Evolutionary conservation across 345 rosid species (phyloP), one percentile per base, ranked within the genome.

Genomic region (Eutrema japonicum): DNA sequence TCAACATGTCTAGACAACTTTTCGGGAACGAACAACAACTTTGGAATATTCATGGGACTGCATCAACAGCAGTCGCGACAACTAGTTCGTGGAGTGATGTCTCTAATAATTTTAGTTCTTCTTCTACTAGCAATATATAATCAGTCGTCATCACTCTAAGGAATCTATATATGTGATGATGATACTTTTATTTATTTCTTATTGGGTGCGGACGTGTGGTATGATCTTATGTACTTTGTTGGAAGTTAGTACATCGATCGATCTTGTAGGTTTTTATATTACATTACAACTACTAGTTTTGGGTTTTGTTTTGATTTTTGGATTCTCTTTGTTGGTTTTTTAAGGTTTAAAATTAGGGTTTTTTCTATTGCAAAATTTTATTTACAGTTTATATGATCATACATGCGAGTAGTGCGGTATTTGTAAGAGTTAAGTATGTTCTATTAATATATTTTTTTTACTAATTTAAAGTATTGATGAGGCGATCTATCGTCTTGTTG

Each of bases 41-140:
- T 43, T 78, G 81, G 81, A 78, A 47, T 73, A 32, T 72, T 46
- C 75, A 76, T 67, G 79, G 59, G 11, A 35, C 64, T 37, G 38
- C 52, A 61, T 49, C 79, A 50, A 68, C 74, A 13, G 58, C 43
- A 40, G 67, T 69, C 12, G 74, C 70, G 45, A 40, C 70, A 16
- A 78, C 81, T 35, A 78, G 66, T 67, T 78, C 81, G 10, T 78
- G 81, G 81, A 78, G 77, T 63, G 81, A 78, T 35, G 70, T 73
- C 61, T 78, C 81, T 60, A 78, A 70, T 70, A 76, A 78, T 49
- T 73, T 78, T 61, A 78, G 78, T 48, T 73, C 74, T 52, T 78
- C 78, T 68, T 78, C 81, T 30, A 73, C 80, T 50, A 77, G 80
- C 41, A 77, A 77, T 41, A 70, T 76, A 48, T 76, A 70, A 64